Evolutionary conservation across 2,329 filamentous ascomycete genomes (phyloP).

Genomic region (Coniella lustricola): DNA sequence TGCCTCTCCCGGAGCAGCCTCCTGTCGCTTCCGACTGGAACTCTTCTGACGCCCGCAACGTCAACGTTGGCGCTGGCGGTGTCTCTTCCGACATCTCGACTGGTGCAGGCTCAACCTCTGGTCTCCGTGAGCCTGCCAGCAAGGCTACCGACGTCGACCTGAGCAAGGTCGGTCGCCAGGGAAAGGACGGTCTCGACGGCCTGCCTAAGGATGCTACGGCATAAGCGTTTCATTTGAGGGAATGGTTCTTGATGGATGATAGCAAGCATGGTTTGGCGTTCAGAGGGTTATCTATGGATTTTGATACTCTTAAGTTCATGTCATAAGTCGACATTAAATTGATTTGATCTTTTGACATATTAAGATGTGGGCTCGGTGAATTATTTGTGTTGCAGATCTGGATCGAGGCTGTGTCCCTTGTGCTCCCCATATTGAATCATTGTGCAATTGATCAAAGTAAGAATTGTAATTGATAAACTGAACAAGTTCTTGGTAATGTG

Average conservation of each 20-base stretch:
- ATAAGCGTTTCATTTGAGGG: not conserved
- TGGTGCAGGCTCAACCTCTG: slow-evolving; percentile 39
- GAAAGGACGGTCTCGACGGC: slow-evolving; percentile 47
- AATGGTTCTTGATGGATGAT: not conserved
- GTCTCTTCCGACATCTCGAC: slow-evolving; percentile 46
- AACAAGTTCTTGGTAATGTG: too few relatives aligned
- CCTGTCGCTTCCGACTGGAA: slow-evolving; percentile 73
- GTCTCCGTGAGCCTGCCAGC: slow-evolving; percentile 53
- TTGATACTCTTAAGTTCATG: not conserved
- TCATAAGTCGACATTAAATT: not conserved
- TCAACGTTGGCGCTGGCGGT: slow-evolving; percentile 62
- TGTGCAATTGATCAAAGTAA: too few relatives aligned
- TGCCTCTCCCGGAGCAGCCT: slow-evolving; percentile 73
- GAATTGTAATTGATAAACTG: too few relatives aligned
- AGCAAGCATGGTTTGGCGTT: slow-evolving; percentile 5
- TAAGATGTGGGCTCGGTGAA: too few relatives aligned
- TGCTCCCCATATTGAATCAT: too few relatives aligned
- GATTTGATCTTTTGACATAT: not conserved
- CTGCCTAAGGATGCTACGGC: slow-evolving; percentile 55
- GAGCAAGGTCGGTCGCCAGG: slow-evolving; percentile 57
- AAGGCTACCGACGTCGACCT: slow-evolving; percentile 47
- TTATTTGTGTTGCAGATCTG: too few relatives aligned
- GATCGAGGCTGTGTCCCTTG: too few relatives aligned
- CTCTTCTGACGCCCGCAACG: slow-evolving; percentile 59
- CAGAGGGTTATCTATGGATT: not conserved